Percentiles rank a stretch among this genome's conserved stretches.
Conservation (phyloP, 176 grass and related monocot genomes). For the Hordeum marinum region DNA sequence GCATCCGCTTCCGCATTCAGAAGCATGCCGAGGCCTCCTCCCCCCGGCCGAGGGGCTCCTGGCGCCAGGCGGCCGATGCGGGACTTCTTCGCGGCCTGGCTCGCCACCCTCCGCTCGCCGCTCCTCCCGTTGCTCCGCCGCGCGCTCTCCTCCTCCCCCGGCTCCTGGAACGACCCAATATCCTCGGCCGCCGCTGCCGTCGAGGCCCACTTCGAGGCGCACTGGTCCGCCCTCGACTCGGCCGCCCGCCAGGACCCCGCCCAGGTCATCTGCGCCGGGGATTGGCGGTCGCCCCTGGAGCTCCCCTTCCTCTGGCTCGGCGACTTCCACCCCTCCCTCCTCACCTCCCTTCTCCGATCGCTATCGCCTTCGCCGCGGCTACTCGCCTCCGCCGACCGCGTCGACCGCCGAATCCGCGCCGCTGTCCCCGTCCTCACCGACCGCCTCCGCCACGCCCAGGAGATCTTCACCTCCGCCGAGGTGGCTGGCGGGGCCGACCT, state of each 20-base stretch:
- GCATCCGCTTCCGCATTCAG: not conserved
- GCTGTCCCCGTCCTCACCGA: conserved; percentile 42
- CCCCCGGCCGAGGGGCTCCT: conserved; percentile 30
- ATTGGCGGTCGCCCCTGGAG: conserved; percentile 55
- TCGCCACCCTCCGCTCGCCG: conserved; percentile 48
- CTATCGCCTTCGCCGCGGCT: conserved; percentile 40
- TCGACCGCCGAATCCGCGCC: conserved; percentile 57
- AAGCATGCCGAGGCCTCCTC: conserved; percentile 37
- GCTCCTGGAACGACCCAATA: conserved; percentile 36
- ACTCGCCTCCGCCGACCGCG: conserved; percentile 39
- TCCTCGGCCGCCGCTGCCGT: conserved; percentile 38
- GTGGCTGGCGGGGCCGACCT: conserved; percentile 28
- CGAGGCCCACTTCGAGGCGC: conserved; percentile 54
- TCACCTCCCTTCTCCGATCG: conserved; percentile 49
- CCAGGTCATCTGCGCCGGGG: conserved; percentile 33
- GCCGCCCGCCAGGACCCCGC: conserved; percentile 49
- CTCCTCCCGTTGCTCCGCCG: conserved; percentile 58
- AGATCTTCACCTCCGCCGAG: conserved; percentile 29
- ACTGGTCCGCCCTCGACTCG: conserved; percentile 57
- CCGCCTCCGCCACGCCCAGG: conserved; percentile 60
- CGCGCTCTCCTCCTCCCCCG: conserved; percentile 43
- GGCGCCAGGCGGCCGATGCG: conserved; percentile 35
- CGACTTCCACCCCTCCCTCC: conserved; percentile 56
- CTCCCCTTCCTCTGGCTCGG: conserved; percentile 65
- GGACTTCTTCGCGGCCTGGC: conserved; percentile 61